Conservation (phyloP, 2,329 filamentous ascomycete genomes). For the Corniculantispora saksenae region DNA sequence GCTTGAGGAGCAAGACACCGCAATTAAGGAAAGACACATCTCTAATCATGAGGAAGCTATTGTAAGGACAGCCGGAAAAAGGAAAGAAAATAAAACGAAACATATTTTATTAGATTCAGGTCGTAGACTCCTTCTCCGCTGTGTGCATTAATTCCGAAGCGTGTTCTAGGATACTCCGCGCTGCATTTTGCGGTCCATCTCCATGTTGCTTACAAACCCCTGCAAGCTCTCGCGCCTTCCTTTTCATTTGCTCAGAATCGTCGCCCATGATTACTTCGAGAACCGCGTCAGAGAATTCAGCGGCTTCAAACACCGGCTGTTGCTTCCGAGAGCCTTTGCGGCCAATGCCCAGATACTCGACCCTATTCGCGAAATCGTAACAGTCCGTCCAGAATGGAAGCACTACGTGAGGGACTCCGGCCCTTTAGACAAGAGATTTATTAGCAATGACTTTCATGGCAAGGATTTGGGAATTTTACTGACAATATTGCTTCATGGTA, state of each 20-base stretch:
- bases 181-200: conserved; percentile 31
- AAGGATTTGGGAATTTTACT: conserved; percentile 18
- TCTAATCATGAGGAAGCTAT: no score
- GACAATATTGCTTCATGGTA: conserved; percentile 40
- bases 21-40: no score
- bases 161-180: conserved; percentile 17
- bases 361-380: conserved; percentile 48
- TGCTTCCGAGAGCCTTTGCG: conserved; percentile 27
- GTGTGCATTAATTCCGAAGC: neutral
- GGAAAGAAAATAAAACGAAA: no score
- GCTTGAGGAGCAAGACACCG: no score
- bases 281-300: conserved; percentile 24
- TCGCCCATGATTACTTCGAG: conserved; percentile 23
- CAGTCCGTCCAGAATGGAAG: conserved; percentile 48
- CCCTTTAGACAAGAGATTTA: conserved; percentile 29
- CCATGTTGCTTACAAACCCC: conserved; percentile 20
- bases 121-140: neutral
- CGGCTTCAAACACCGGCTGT: conserved; percentile 28
- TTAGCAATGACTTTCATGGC: neutral
- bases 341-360: conserved; percentile 46
- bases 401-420: conserved; percentile 47
- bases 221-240: conserved; percentile 19
- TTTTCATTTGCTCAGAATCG: conserved; percentile 14
- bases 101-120: no score
- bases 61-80: no score